Evolutionary conservation across 139 green algal genomes (phyloP).

Genomic region (Nannochloris sp.): DNA sequence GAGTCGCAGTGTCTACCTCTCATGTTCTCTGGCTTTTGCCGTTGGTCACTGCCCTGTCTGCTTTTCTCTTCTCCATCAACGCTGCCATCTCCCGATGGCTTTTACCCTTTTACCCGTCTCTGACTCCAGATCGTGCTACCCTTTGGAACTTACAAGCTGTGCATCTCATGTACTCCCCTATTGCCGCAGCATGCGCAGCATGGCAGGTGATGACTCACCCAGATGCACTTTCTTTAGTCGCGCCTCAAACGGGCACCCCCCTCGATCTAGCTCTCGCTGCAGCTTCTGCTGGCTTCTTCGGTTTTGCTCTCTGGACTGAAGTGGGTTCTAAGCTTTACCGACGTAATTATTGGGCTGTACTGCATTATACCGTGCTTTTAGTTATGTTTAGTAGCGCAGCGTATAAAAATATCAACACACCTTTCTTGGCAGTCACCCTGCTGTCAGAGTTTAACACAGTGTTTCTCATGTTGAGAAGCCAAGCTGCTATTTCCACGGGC

Average conservation of each 20-base stretch:
- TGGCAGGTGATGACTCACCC: slow-evolving; percentile 21
- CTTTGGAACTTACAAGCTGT: slow-evolving; percentile 43
- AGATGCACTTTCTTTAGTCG: slow-evolving; percentile 10
- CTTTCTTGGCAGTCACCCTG: slow-evolving; percentile 27
- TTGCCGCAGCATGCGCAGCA: slow-evolving; percentile 16
- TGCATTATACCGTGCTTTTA: slow-evolving; percentile 62
- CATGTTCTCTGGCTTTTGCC: slow-evolving; percentile 65
- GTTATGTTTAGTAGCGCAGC: slow-evolving; percentile 51
- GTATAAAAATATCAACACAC: slow-evolving; percentile 41
- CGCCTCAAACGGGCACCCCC: slow-evolving; percentile 5
- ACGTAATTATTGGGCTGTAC: slow-evolving; percentile 23
- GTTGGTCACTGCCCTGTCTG: slow-evolving; percentile 36
- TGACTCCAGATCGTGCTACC: slow-evolving; percentile 16
- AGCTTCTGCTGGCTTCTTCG: slow-evolving; percentile 58
- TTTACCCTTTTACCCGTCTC: slow-evolving; percentile 22
- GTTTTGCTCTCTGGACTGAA: slow-evolving; percentile 59
- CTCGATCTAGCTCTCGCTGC: slow-evolving; percentile 26
- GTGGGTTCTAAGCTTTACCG: slow-evolving; percentile 37
- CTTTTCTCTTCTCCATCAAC: not conserved
- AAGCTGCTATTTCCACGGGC: slow-evolving; percentile 47
- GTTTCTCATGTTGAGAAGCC: slow-evolving; percentile 25
- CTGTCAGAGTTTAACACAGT: slow-evolving; percentile 25
- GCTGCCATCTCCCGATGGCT: slow-evolving; percentile 15
- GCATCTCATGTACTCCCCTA: slow-evolving; percentile 40
- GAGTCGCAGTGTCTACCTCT: slow-evolving; percentile 53